Percentiles rank a stretch among this genome's conserved stretches.
These are phyloP conservation scores for Mycena capillaripes DNA, from an alignment of 768 basidiomycete genomes.

Conservation along the genomic window DNA sequence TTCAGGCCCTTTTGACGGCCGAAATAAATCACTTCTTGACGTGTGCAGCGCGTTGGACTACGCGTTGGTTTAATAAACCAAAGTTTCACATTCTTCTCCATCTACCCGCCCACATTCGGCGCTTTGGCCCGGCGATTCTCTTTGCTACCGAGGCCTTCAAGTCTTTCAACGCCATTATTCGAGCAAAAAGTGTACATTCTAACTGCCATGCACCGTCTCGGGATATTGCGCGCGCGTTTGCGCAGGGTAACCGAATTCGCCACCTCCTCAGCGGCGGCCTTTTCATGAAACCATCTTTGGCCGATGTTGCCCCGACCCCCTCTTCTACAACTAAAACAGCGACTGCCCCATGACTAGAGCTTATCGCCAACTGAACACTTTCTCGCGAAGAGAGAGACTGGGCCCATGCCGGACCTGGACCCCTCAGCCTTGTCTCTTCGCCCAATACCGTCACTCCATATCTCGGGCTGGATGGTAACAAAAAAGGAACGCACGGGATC, in stretches of 20 bases:
- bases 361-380: neutral
- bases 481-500: neutral
- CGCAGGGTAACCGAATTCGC: neutral
- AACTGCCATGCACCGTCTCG: neutral
- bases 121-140: constrained; percentile 57
- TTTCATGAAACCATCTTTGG: neutral
- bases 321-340: too few relatives aligned
- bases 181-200: constrained; percentile 14
- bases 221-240: neutral
- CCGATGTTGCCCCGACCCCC: neutral
- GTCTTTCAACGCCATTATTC: constrained; percentile 48
- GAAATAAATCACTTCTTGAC: constrained; percentile 53
- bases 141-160: constrained; percentile 55
- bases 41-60: constrained; percentile 45
- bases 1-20: constrained; percentile 39
- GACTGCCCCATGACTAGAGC: neutral
- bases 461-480: neutral
- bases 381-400: neutral
- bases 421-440: neutral
- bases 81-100: constrained; percentile 52
- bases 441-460: neutral
- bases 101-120: constrained; percentile 50
- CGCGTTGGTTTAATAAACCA: constrained; percentile 45
- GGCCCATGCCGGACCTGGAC: neutral
- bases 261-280: neutral